Evolutionary conservation across 306 rosid species (phyloP).

Genomic region (Cucumis hystrix): DNA sequence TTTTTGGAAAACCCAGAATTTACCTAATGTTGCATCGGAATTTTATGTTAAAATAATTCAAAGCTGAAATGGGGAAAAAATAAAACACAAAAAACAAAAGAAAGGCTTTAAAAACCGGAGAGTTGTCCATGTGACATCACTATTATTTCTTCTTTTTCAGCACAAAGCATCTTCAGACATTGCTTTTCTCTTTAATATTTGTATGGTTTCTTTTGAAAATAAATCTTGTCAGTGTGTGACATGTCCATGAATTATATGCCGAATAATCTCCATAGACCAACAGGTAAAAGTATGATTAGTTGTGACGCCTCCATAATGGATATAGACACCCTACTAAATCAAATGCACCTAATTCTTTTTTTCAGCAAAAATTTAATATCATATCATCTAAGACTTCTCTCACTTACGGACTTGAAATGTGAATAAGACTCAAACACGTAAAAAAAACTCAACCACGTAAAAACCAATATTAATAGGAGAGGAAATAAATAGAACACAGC

Average conservation of each 20-base stretch:
- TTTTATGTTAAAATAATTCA: background rate
- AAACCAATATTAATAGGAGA: too few species aligned
- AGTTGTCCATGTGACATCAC: background rate
- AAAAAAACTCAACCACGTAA: too few species aligned
- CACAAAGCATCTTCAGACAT: background rate
- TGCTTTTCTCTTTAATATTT: background rate
- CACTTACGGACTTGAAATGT: too few species aligned
- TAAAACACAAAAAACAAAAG: too few species aligned
- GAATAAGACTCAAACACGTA: too few species aligned
- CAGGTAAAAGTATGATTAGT: background rate
- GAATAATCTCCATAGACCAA: background rate
- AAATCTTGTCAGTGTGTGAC: background rate
- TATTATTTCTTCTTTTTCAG: background rate
- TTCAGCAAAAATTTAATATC: too few species aligned
- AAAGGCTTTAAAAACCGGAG: background rate
- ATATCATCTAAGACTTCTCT: too few species aligned
- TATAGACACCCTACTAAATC: background rate
- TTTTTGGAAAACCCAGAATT: conserved; percentile 4
- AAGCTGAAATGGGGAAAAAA: background rate
- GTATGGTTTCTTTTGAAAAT: background rate
- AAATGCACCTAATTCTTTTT: too few species aligned
- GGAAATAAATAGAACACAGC: too few species aligned
- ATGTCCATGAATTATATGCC: background rate
- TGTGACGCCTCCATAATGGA: background rate
- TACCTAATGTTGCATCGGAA: background rate